Percentiles rank a stretch among this genome's conserved stretches.
Evolutionary conservation across 2,329 filamentous ascomycete genomes (phyloP).

Genomic region (Colletotrichum salicis): DNA sequence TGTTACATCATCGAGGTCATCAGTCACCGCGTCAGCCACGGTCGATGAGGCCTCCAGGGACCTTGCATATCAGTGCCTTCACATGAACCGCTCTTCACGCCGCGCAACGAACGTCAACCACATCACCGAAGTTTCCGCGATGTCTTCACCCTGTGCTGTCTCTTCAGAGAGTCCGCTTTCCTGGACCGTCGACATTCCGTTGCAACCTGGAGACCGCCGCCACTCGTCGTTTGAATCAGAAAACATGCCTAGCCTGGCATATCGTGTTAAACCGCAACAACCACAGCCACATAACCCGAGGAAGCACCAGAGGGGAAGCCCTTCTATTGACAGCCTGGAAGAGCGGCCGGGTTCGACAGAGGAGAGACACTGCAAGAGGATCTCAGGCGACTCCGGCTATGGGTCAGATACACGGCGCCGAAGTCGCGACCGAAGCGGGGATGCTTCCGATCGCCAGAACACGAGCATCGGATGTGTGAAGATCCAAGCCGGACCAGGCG

Average conservation of each 20-base stretch:
- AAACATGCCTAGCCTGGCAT: neutral
- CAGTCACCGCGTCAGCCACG: neutral
- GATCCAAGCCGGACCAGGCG: neutral
- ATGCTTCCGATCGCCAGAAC: neutral
- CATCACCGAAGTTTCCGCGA: neutral
- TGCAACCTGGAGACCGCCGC: neutral
- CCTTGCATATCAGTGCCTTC: conserved; percentile 16
- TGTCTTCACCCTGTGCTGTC: neutral
- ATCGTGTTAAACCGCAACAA: neutral
- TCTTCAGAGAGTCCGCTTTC: neutral
- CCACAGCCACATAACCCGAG: neutral
- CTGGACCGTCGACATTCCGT: neutral
- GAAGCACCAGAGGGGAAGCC: conserved; percentile 11
- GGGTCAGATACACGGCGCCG: conserved; percentile 6
- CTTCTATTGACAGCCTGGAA: conserved; percentile 1
- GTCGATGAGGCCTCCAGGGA: conserved; percentile 19
- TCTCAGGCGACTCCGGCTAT: conserved; percentile 24
- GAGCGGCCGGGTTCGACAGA: neutral
- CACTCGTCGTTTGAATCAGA: conserved; percentile 5
- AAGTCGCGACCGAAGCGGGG: neutral
- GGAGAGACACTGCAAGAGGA: conserved; percentile 11
- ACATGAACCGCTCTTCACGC: conserved; percentile 13
- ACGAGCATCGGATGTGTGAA: neutral
- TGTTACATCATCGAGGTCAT: neutral
- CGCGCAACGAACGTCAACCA: neutral